Evolutionary conservation across 2,329 filamentous ascomycete species (phyloP).

Genomic region (Coniella vitis): DNA sequence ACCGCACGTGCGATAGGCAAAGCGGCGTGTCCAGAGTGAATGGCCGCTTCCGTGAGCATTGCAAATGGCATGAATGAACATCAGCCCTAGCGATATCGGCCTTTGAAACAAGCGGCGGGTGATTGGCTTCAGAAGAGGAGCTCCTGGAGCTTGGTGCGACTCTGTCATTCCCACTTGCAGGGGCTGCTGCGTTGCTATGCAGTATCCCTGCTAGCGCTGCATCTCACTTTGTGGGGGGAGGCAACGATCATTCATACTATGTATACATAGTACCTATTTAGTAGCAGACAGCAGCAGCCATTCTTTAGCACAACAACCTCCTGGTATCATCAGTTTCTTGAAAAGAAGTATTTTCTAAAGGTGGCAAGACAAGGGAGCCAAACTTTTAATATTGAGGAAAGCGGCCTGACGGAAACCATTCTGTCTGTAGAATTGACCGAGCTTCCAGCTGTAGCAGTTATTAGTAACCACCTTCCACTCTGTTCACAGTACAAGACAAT

Average conservation of each 20-base stretch:
- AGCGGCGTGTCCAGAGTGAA: neutral
- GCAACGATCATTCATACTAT: neutral
- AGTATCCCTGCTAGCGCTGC: conserved; percentile 8
- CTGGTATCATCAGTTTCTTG: neutral
- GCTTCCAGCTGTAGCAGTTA: too few species aligned
- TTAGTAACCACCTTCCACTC: too few species aligned
- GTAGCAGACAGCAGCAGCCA: neutral
- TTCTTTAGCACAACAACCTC: neutral
- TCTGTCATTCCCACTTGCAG: neutral
- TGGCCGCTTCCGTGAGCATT: conserved; percentile 1
- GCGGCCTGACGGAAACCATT: too few species aligned
- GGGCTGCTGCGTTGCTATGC: conserved; percentile 5
- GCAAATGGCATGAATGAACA: neutral
- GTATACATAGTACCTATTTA: too few species aligned
- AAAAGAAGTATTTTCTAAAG: too few species aligned
- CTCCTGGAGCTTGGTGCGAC: conserved; percentile 1
- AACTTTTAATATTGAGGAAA: too few species aligned
- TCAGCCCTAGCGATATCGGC: conserved; percentile 5
- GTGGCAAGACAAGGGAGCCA: too few species aligned
- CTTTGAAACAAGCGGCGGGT: conserved; percentile 4
- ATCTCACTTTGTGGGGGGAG: conserved; percentile 9
- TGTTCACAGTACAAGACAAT: too few species aligned
- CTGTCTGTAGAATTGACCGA: too few species aligned
- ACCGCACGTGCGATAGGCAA: neutral
- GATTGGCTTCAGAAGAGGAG: conserved; percentile 2